A percentile compares a stretch with the other conserved stretches of the same genome.
phyloP scores from a whole-genome alignment of 2,329 filamentous ascomycete species.

The Colletotrichum eleusines region DNA sequence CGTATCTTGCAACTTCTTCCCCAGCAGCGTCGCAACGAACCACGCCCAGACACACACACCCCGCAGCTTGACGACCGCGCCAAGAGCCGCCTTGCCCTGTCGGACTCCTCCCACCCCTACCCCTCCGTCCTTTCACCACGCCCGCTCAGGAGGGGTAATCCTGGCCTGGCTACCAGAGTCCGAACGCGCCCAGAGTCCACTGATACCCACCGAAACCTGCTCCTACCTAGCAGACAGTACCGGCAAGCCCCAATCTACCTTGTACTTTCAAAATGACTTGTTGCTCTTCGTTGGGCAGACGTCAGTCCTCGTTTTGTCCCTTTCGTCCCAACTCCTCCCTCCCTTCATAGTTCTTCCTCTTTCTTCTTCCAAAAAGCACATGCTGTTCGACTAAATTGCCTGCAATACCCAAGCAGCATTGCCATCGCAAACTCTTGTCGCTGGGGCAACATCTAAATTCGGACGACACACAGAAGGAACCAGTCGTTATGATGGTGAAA shows the following conservation, averaged over 20 bases:
- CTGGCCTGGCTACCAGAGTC: slow-evolving; percentile 14
- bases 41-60: slow-evolving; percentile 17
- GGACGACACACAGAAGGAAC: slow-evolving; percentile 14
- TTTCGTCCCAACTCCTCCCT: too few species aligned
- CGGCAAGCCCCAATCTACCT: not conserved
- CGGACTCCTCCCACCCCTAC: not conserved
- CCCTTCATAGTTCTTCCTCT: too few species aligned
- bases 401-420: not conserved
- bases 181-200: slow-evolving; percentile 11
- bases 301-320: not conserved
- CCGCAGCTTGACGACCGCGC: slow-evolving; percentile 25
- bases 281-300: not conserved
- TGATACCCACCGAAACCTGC: slow-evolving; percentile 12
- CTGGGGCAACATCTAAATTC: not conserved
- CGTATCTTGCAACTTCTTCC: slow-evolving; percentile 26
- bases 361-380: not conserved
- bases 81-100: slow-evolving; percentile 20
- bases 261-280: not conserved
- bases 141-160: not conserved
- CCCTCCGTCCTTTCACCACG: slow-evolving; percentile 15
- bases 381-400: not conserved
- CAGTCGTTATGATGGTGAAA: slow-evolving; percentile 11
- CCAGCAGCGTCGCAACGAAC: slow-evolving; percentile 34
- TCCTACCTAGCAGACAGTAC: not conserved
- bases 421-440: not conserved